Evolutionary conservation across 2,329 filamentous ascomycete genomes (phyloP), one percentile per base, ranked within the genome.

Genomic region (Diaporthe aspalathi): DNA sequence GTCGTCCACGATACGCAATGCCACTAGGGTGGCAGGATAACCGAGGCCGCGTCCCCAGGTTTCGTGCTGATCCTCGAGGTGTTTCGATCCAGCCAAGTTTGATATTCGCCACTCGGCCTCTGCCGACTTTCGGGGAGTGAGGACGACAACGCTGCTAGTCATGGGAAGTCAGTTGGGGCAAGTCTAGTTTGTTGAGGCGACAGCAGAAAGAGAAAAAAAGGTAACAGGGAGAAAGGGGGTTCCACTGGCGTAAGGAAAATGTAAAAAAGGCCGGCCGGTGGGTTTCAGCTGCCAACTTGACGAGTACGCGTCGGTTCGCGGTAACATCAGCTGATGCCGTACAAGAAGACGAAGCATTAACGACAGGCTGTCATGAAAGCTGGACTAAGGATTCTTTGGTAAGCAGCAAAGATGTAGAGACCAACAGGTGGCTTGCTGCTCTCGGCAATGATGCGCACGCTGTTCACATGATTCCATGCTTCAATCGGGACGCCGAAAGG

Each of bases 11-110:
- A 38, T 16, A 12, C 32, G 29, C 14, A n/a, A 50, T 38, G 12
- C 60, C 29, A 27, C 45, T 9, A 65, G 60, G 60, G 60, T 38
- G 60, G 50, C 29, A 65, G 60, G 45, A 29, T 38, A 45, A 65
- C 29, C 38, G 60, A 50, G 60, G 60, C n/a, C n/a, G n/a, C 60
- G 49, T 22, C 40, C 22, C 38, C 17, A 32, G 22, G 43, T 14
- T 20, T 49, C 17, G 43, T 49, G 20, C 22, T 22, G 12, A 22
- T 12, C 43, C 60, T 14, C 45, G 29, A 38, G 43, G 38, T 35
- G 57, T 12, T 17, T 22, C 27, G 40, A 7, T 9, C 20, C 9
- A 27, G 40, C n/a, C 9, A 14, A 38, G 60, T 24, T 27, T 20
- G 60, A 65, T 24, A 49, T 65, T 35, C 29, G 60, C 43, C 60